Evolutionary conservation across 2,329 filamentous ascomycete genomes (phyloP).

Genomic region (Cladophialophora bantiana): DNA sequence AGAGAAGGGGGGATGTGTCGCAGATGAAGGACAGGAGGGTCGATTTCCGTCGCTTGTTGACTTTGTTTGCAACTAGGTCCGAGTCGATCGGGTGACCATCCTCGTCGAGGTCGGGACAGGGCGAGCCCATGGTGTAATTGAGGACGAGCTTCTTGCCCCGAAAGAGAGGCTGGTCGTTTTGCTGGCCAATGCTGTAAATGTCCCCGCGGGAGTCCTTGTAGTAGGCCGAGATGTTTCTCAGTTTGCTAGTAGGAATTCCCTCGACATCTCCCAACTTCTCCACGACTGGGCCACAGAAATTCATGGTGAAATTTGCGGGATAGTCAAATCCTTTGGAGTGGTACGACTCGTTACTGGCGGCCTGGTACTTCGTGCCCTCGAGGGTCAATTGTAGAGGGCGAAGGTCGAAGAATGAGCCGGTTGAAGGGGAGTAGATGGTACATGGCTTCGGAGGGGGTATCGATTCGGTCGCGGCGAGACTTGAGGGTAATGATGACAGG

Average conservation of each 20-base stretch:
- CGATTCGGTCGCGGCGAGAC: conserved; percentile 48
- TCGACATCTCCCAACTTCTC: conserved; percentile 56
- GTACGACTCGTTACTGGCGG: conserved; percentile 56
- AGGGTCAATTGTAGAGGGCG: conserved; percentile 54
- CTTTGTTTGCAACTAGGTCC: conserved; percentile 27
- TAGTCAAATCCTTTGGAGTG: conserved; percentile 59
- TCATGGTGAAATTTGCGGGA: conserved; percentile 58
- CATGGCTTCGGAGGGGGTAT: conserved; percentile 61
- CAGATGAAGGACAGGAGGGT: conserved; percentile 93
- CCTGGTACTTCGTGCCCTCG: conserved; percentile 54
- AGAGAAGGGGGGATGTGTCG: conserved; percentile 73
- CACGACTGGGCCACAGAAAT: conserved; percentile 59
- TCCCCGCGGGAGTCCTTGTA: conserved; percentile 47
- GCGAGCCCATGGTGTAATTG: conserved; percentile 78
- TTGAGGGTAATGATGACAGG: conserved; percentile 44
- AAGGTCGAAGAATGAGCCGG: conserved; percentile 69
- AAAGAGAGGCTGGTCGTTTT: conserved; percentile 55
- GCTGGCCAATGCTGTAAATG: conserved; percentile 46
- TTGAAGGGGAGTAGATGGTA: conserved; percentile 67
- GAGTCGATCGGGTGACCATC: conserved; percentile 37
- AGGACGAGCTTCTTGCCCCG: conserved; percentile 70
- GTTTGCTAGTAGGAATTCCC: conserved; percentile 50
- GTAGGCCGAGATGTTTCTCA: conserved; percentile 58
- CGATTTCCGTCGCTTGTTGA: conserved; percentile 66
- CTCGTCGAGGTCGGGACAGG: conserved; percentile 58